Conservation (phyloP, 192 early-diverging fungal species). For the Rhizoclosmatium sp. region DNA sequence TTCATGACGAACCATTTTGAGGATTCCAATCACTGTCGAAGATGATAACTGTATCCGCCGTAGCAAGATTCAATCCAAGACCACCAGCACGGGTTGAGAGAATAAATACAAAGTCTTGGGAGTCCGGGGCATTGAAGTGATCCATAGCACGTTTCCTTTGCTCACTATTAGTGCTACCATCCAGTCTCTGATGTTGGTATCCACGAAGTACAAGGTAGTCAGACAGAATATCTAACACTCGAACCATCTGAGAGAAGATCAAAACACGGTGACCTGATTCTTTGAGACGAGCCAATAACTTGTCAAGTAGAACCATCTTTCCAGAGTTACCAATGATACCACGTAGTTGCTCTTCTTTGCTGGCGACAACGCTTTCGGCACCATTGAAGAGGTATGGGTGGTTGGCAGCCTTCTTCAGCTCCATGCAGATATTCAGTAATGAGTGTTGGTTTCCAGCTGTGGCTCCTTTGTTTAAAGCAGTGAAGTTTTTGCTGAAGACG, state of each 20-base stretch:
- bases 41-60: slow-evolving; percentile 92
- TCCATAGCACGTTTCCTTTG: slow-evolving; percentile 96
- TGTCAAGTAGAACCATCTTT: slow-evolving; percentile 98
- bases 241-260: slow-evolving; percentile 98
- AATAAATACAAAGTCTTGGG: slow-evolving; percentile 94
- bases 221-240: slow-evolving; percentile 93
- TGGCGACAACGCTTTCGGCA: slow-evolving; percentile 49
- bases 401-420: slow-evolving; percentile 97
- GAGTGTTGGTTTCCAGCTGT: slow-evolving; percentile 64
- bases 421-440: slow-evolving; percentile 93
- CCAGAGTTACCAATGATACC: slow-evolving; percentile 91
- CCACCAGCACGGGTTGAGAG: slow-evolving; percentile 97
- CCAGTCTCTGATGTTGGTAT: slow-evolving; percentile 90
- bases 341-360: slow-evolving; percentile 77
- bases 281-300: slow-evolving; percentile 88
- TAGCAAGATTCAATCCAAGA: slow-evolving; percentile 94
- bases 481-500: slow-evolving; percentile 94
- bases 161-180: slow-evolving; percentile 89
- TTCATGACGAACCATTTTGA: slow-evolving; percentile 69
- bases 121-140: slow-evolving; percentile 94
- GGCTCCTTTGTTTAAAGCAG: slow-evolving; percentile 75
- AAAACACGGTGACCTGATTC: slow-evolving; percentile 93
- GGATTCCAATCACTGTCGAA: slow-evolving; percentile 91
- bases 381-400: slow-evolving; percentile 82
- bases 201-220: slow-evolving; percentile 92